Percentiles rank a stretch among this genome's conserved stretches.
phyloP scores from a whole-genome alignment of 805 yeast species.

The Candida sithepensis region DNA sequence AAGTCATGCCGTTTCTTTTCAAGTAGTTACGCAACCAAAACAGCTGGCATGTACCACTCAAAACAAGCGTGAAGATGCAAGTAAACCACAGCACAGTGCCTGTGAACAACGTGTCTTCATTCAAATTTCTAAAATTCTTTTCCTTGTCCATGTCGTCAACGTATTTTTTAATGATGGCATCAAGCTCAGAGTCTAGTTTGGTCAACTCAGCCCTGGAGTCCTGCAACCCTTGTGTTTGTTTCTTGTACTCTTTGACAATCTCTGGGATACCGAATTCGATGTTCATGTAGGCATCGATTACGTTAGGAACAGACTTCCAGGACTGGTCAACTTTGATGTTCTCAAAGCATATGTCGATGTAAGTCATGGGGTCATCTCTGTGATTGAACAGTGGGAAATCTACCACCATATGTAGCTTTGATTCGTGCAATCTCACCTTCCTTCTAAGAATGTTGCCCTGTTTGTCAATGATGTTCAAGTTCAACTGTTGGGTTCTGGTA shows the following conservation, averaged over 20 bases:
- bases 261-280: slow-evolving; percentile 27
- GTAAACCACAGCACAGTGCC: slow-evolving; percentile 15
- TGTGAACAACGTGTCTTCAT: slow-evolving; percentile 23
- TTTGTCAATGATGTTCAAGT: slow-evolving; percentile 27
- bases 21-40: slow-evolving; percentile 25
- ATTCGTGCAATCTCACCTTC: slow-evolving; percentile 18
- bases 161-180: slow-evolving; percentile 13
- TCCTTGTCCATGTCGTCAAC: slow-evolving; percentile 16
- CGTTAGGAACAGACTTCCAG: slow-evolving; percentile 21
- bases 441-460: slow-evolving; percentile 27
- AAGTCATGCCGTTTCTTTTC: slow-evolving; percentile 8
- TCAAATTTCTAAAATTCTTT: slow-evolving; percentile 23
- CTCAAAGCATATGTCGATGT: slow-evolving; percentile 31
- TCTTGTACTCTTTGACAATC: slow-evolving; percentile 20
- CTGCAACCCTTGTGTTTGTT: slow-evolving; percentile 15
- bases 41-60: slow-evolving; percentile 15
- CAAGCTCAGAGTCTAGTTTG: slow-evolving; percentile 20
- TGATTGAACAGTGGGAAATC: slow-evolving; percentile 20
- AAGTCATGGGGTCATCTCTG: slow-evolving; percentile 11
- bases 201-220: slow-evolving; percentile 9
- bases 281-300: slow-evolving; percentile 16
- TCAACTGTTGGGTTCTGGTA: slow-evolving; percentile 20
- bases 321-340: slow-evolving; percentile 27
- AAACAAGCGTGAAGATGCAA: slow-evolving; percentile 12
- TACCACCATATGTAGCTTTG: slow-evolving; percentile 16